Evolutionary conservation across 768 basidiomycete species (phyloP), one percentile per base, ranked within the genome.

Genomic region (Mycena rebaudengoi): DNA sequence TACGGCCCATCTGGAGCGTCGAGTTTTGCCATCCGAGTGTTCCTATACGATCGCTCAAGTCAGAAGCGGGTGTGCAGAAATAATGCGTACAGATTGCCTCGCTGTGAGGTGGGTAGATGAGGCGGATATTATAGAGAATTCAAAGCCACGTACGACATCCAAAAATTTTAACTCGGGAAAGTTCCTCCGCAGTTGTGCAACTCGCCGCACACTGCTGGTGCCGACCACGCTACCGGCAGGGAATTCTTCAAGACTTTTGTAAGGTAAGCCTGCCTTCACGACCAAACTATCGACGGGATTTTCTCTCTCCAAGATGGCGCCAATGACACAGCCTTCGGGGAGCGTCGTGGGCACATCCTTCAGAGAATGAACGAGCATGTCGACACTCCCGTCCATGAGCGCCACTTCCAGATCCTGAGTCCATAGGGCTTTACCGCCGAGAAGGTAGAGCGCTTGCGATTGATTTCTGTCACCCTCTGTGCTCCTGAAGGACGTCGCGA

Each of bases 331-430:
- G 4, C 94, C 94, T 0, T 86, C 86, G 0, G 95, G 94, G 29
- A 99, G 81, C 7, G 82, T 82, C 1, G 97, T 99, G 4, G 97
- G 97, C 30, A 98, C 88, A 74, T 99, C 98, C 76, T 99, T 99
- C 69, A 94, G 81, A 33, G 86, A 89, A 78, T 99, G 97, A 20
- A 99, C 89, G 70, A 99, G 87, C 84, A 98, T 88, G 74, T 99
- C 98, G 49, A 96, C 91, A 13, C 83, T 79, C 29, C 84, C 79
- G 43, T 89, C 83, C 56, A 87, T 83, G 63, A 99, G 80, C 43
- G 88, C 89, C 20, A 92, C 91, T 74, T 99, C 98, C 55, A 99
- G 88, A 70, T 98, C 97, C 70, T 95, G 93, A 35, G 98, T 99
- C 98, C 98, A 99, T 33, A 65, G 41, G 0, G 64, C 64, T 32